Base-by-base conservation (phyloP, 2,329 filamentous ascomycete genomes). In the Trichoderma semiorbis region DNA sequence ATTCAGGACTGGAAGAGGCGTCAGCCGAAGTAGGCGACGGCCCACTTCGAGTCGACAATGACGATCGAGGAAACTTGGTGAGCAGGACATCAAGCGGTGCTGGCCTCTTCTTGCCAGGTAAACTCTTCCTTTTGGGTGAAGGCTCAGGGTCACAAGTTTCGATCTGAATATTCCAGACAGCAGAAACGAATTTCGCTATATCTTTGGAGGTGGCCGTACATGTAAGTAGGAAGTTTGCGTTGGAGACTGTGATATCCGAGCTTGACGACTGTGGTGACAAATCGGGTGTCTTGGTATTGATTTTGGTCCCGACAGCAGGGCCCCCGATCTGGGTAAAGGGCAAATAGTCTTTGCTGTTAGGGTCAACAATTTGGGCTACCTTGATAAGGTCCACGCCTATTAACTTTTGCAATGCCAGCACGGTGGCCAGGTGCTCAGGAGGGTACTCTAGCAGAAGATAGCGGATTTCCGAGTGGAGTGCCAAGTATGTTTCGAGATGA, bases 401-500 rank as follows among this genome's bases (percentile, higher is more conserved):
- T 6, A 91, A 81, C 66, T 84, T 84, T 73, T 89, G 89, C 6
- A 91, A 79, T 0, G 88, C 87, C 5, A 90, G 76, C 2, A 90
- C 81, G 3, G 88, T 89, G 2, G 85, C 75, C 2, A 91, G 81
- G 73, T 91, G 86, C 63, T 87, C 85, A 0, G 85, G 79, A 0
- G 88, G 85, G 73, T 89, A 91, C 70, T 90, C 87, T 10, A 91
- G 81, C 6, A 91, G 78, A 0, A 91, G 83, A 71, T 90, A 86
- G 11, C 85, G 85, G 24, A 87, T 85, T 47, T 84, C 81, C 3
- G 83, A 76, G 74, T 90, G 87, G 2, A 84, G 80, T 5, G 85
- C 83, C 63, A 91, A 81, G 73, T 89, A 91, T 0, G 85, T 85
- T 75, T 91, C 89, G 1, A 91, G 81, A 72, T 90, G 87, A 1